A percentile compares a stretch with the other conserved stretches of the same genome.
Conservation (phyloP, 73 alveolate species). For the Uronychia setigera region DNA sequence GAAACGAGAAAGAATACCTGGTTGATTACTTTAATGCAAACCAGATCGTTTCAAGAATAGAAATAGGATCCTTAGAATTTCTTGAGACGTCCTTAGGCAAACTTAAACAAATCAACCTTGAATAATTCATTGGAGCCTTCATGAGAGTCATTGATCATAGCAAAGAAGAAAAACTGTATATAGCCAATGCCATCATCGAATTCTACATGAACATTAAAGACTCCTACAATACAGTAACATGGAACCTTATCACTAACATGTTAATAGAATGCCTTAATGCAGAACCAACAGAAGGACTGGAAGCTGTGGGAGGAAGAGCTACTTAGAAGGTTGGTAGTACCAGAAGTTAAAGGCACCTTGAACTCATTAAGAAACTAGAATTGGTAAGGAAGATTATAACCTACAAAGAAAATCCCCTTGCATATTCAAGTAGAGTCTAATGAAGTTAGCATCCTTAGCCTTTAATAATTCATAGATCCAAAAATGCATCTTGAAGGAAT, state of each 20-base stretch:
- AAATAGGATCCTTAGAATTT: not conserved
- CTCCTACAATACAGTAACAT: too few species aligned
- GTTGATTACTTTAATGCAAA: not conserved
- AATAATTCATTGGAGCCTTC: constrained; percentile 38
- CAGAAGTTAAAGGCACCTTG: not conserved
- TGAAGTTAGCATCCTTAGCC: not conserved
- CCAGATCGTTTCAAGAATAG: not conserved
- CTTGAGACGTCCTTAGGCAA: not conserved
- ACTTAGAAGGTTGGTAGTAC: not conserved
- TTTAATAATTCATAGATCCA: not conserved
- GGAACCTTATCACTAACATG: constrained; percentile 33
- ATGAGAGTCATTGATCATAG: constrained; percentile 41
- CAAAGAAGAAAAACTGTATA: constrained; percentile 41
- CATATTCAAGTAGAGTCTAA: not conserved
- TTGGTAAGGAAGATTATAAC: not conserved
- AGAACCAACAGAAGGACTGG: constrained; percentile 11
- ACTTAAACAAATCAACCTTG: not conserved
- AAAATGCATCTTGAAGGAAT: not conserved
- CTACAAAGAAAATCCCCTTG: not conserved
- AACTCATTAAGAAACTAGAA: not conserved
- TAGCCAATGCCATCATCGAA: constrained; percentile 34
- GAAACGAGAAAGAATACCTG: constrained; percentile 1
- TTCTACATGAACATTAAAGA: constrained; percentile 32
- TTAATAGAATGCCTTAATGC: constrained; percentile 30
- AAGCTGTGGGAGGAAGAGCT: not conserved